Conservation (phyloP, 2,329 filamentous ascomycete species). For the Ophiostoma tasmaniense region DNA sequence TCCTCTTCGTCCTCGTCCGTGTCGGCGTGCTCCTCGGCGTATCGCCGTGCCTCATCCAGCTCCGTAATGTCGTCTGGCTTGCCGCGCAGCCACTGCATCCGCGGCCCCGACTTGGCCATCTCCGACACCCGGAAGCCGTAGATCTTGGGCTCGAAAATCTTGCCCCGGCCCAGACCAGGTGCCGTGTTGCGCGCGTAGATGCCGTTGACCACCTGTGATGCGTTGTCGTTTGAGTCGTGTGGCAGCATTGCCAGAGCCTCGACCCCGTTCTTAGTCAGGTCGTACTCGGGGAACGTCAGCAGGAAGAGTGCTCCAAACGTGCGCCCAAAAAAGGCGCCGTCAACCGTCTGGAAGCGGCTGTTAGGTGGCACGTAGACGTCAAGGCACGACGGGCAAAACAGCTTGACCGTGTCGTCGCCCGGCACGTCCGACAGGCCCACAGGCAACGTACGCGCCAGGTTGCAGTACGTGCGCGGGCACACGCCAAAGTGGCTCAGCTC, state of each 20-base stretch:
- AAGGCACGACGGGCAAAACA: conserved; percentile 93
- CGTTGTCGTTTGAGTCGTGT: conserved; percentile 15
- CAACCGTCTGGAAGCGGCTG: conserved; percentile 92
- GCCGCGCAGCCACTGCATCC: conserved; percentile 93
- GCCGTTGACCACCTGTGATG: conserved; percentile 58
- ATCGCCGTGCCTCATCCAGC: conserved; percentile 66
- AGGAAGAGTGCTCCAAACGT: conserved; percentile 97
- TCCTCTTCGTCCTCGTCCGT: conserved; percentile 47
- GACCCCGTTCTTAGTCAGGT: conserved; percentile 64
- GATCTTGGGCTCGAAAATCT: conserved; percentile 89
- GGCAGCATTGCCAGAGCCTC: conserved; percentile 42
- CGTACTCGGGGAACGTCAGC: conserved; percentile 95
- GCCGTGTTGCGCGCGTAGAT: conserved; percentile 80
- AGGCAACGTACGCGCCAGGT: conserved; percentile 79
- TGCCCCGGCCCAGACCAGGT: conserved; percentile 70
- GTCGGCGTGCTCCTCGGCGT: conserved; percentile 47
- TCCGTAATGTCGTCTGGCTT: conserved; percentile 73
- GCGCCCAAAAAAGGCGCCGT: conserved; percentile 95
- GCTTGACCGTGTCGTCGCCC: conserved; percentile 93
- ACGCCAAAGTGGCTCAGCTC: conserved; percentile 92
- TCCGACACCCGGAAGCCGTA: conserved; percentile 96
- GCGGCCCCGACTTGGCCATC: conserved; percentile 75
- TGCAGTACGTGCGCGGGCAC: conserved; percentile 91
- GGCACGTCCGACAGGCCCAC: conserved; percentile 92
- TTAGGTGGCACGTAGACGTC: conserved; percentile 97